Base-by-base conservation (phyloP, 352 stramenopile species). In the Phytophthora constricta region DNA sequence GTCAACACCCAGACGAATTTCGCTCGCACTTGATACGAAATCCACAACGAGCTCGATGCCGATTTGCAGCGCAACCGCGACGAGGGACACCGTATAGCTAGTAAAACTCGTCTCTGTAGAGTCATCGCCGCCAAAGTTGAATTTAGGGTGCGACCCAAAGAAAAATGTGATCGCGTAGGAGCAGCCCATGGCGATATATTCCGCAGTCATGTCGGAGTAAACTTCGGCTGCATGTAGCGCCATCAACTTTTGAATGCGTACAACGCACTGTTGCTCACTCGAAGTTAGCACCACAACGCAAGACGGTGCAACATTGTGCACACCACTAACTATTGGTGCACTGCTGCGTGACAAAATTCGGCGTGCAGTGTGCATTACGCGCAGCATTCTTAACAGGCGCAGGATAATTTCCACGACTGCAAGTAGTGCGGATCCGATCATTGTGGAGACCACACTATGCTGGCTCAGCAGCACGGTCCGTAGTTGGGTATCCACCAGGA, bases 161-260 rank as follows among this genome's bases (percentile, higher is more conserved):
- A 84, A 51, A 14, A 66, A 59, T 25, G 77, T 26, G 13, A 77
- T 74, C 1, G 55, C 50, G 19, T 66, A 66, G 1, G 67, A 84
- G 19, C 72, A 74, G 1, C 66, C 65, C 46, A 82, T 77, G 0
- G 77, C 75, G 3, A 84, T 79, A 50, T 87, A 87, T 62, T 84
- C 75, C 20, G 70, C 65, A 19, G 59, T 60, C 70, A 83, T 82
- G 28, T 79, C 64, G 4, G 65, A 68, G 46, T 74, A 58, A n/a
- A 66, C 52, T 23, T 71, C 67, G 14, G 56, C 67, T 11, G 50
- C 54, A 26, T 75, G 67, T 5, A 75, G 55, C 17, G 51, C 25
- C 5, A 65, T 31, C 17, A 80, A 16, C 48, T 71, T 74, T 20
- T 28, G 41, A 33, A 58, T 23, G 27, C 28, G 31, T 8, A 10